These are phyloP conservation scores for Cyclocybe aegerita DNA, from an alignment of 768 basidiomycete genomes.

Conservation along the genomic window DNA sequence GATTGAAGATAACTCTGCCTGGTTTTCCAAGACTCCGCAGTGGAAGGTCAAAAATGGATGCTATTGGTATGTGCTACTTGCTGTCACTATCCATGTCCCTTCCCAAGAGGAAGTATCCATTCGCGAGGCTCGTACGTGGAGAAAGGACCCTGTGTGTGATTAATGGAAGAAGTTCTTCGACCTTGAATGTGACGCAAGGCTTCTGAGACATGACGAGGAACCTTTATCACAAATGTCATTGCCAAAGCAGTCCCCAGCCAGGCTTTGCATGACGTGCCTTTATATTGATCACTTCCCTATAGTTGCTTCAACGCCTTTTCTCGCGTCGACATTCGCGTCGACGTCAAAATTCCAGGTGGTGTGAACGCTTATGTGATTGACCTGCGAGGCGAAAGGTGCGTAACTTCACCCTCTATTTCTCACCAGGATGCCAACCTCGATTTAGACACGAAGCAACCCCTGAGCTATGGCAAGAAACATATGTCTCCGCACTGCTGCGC, in stretches of 20 bases:
- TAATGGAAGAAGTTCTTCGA: no score
- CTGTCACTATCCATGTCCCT: background rate
- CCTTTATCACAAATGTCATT: no score
- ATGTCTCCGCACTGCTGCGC: constrained; percentile 88
- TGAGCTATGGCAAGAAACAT: constrained; percentile 97
- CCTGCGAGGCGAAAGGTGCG: constrained; percentile 89
- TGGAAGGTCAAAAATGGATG: constrained; percentile 95
- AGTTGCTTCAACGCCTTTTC: constrained; percentile 99
- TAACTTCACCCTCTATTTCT: constrained; percentile 4
- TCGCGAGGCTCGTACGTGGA: no score
- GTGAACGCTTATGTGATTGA: constrained; percentile 94
- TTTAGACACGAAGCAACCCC: constrained; percentile 83
- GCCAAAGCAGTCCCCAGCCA: no score
- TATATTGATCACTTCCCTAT: background rate
- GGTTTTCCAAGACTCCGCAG: constrained; percentile 82
- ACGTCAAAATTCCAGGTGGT: constrained; percentile 98
- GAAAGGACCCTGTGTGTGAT: no score
- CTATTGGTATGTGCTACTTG: constrained; percentile 66
- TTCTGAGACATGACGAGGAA: no score
- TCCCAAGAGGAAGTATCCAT: background rate
- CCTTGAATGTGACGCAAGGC: no score
- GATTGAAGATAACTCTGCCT: constrained; percentile 86
- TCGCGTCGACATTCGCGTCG: constrained; percentile 92
- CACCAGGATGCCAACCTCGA: constrained; percentile 1
- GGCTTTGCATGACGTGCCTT: background rate